Percentiles rank a stretch among this genome's conserved stretches.
phyloP scores from a whole-genome alignment of 2,329 filamentous ascomycete genomes.

The Fusarium ambrosium region DNA sequence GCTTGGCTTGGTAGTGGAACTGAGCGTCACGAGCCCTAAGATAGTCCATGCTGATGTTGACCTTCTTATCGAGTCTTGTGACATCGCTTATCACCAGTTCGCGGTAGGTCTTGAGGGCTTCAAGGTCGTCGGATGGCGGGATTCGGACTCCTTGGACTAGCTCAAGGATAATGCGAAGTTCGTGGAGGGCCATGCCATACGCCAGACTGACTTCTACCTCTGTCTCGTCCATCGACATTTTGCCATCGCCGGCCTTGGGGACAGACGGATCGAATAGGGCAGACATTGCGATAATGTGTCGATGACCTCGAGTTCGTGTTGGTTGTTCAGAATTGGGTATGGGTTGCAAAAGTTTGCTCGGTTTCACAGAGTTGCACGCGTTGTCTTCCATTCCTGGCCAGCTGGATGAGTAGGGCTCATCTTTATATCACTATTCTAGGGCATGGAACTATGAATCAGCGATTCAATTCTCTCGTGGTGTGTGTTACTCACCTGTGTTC shows the following conservation, averaged over 20 bases:
- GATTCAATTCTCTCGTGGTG: background rate
- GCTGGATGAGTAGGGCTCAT: background rate
- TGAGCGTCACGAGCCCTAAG: constrained; percentile 32
- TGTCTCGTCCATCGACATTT: constrained; percentile 21
- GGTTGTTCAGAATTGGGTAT: background rate
- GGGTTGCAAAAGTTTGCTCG: background rate
- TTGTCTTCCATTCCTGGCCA: background rate
- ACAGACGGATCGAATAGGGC: constrained; percentile 29
- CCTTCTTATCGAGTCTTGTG: constrained; percentile 16
- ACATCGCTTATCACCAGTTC: constrained; percentile 20
- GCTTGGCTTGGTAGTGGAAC: constrained; percentile 38
- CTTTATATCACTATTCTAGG: constrained; percentile 2
- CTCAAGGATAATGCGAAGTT: constrained; percentile 31
- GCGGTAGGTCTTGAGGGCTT: constrained; percentile 18
- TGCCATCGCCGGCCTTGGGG: constrained; percentile 26
- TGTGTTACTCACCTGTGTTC: constrained; percentile 19
- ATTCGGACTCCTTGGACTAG: constrained; percentile 12
- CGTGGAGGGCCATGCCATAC: constrained; percentile 31
- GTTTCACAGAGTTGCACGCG: constrained; percentile 21
- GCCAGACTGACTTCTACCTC: constrained; percentile 36
- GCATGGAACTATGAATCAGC: constrained; percentile 3
- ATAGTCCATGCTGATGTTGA: constrained; percentile 31
- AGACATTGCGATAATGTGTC: constrained; percentile 11
- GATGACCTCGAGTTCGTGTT: background rate
- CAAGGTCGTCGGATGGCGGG: constrained; percentile 17